Evolutionary conservation across 176 grass and related monocot species (phyloP), one percentile per base, ranked within the genome.

Genomic region (Poa pratensis): DNA sequence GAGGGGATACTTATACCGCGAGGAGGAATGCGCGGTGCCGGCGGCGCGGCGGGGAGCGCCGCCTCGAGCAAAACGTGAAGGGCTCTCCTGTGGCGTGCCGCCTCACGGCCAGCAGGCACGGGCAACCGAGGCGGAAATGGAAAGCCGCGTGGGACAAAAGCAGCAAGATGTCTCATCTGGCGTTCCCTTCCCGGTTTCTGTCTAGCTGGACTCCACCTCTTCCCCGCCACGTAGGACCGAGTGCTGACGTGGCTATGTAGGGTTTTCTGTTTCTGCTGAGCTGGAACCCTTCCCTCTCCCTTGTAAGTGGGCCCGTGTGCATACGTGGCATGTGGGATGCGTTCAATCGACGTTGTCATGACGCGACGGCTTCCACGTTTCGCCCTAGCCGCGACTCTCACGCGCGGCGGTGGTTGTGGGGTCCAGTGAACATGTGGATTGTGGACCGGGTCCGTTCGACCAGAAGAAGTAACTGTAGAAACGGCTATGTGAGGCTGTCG

Each of bases 141-240:
- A 90, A 90, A 90, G 40, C 27, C 54, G 54, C 43, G 54, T 79
- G 17, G 42, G n/a, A 43, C 11, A 19, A 81, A 27, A 74, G 51
- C 14, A 35, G 54, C 19, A 73, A 1, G 40, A 10, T 64, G 55
- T 30, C 13, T 6, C 23, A 17, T 1, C 7, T 50, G 24, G 14
- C 0, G 14, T 28, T 60, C 3, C 7, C 19, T 63, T 7, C 22
- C 73, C 17, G 27, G 9, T 19, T 73, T 46, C 10, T 24, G 35
- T 5, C 37, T 19, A 18, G 57, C 39, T 62, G 22, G 76, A 18
- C 35, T 46, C 43, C 43, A 6, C 6, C 6, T 27, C 14, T 9
- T 50, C 23, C 71, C 17, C 15, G 7, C 27, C 37, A 23, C 39
- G 15, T 76, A 5, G 2, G 24, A 7, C 9, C 7, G 0, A 3